Evolutionary conservation across 768 basidiomycete species (phyloP).

Genomic region (Macrolepiota albuminosa): DNA sequence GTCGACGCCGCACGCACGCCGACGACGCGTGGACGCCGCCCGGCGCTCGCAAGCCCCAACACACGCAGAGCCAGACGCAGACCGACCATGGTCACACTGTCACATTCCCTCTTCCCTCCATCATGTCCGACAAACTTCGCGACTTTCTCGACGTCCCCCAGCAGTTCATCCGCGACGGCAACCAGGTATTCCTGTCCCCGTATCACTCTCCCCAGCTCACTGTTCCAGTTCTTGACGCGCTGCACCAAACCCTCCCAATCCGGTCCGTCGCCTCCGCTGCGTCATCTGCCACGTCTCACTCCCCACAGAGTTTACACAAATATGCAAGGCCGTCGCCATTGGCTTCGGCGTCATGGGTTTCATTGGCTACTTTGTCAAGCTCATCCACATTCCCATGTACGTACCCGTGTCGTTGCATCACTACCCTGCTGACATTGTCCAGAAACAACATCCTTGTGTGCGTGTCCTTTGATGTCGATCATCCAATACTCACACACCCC

Average conservation of each 20-base stretch:
- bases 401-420: constrained; percentile 26
- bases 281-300: neutral
- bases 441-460: constrained; percentile 99
- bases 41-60: constrained; percentile 26
- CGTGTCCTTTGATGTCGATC: constrained; percentile 30
- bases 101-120: constrained; percentile 17
- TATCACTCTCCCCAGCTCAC: neutral
- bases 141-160: constrained; percentile 91
- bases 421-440: constrained; percentile 14
- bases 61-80: constrained; percentile 18
- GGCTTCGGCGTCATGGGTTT: constrained; percentile 99
- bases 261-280: constrained; percentile 45
- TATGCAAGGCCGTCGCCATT: constrained; percentile 93
- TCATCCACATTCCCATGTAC: constrained; percentile 97
- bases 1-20: neutral
- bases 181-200: constrained; percentile 56
- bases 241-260: constrained; percentile 97
- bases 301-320: constrained; percentile 81
- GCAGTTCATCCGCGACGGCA: constrained; percentile 89
- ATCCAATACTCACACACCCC: constrained; percentile 18
- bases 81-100: too few relatives aligned
- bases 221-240: constrained; percentile 81
- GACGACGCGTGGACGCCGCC: constrained; percentile 12
- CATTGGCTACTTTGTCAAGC: constrained; percentile 98
- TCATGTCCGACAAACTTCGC: constrained; percentile 86